Percentiles rank a stretch among this genome's conserved stretches.
phyloP scores from a whole-genome alignment of 106 monocot genomes.

The Dioscorea alata region DNA sequence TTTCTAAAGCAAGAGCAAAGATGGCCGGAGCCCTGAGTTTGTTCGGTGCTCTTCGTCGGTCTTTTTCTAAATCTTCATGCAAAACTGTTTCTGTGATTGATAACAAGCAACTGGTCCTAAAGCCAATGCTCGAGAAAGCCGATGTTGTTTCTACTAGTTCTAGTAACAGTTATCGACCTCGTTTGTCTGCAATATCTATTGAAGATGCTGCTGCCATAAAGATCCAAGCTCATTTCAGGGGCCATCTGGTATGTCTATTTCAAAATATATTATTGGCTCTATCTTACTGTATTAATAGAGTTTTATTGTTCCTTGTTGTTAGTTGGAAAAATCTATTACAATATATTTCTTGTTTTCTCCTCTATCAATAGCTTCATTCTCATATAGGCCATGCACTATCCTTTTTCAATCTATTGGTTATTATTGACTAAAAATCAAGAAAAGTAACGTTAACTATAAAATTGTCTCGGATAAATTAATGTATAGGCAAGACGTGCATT shows the following conservation, averaged over 20 bases:
- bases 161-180: neutral
- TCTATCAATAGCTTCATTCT: too few species aligned
- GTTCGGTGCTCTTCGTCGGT: slow-evolving; percentile 3
- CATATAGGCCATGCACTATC: too few species aligned
- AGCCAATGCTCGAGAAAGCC: neutral
- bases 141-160: slow-evolving; percentile 1
- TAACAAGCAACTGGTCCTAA: neutral
- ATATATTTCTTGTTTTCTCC: too few species aligned
- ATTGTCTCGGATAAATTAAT: too few species aligned
- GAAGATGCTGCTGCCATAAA: slow-evolving; percentile 52
- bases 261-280: neutral
- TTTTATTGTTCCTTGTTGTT: too few species aligned
- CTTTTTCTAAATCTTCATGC: slow-evolving; percentile 10
- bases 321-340: too few species aligned
- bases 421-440: too few species aligned
- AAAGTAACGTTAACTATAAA: too few species aligned
- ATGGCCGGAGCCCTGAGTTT: slow-evolving; percentile 4
- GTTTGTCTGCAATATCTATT: neutral
- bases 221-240: slow-evolving; percentile 51
- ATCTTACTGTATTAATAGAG: too few species aligned
- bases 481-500: slow-evolving; percentile 28
- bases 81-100: slow-evolving; percentile 2
- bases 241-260: slow-evolving; percentile 39
- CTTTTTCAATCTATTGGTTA: too few species aligned
- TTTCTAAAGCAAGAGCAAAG: neutral